Conservation (phyloP, 2,329 filamentous ascomycete species). For the Apiospora hydei region DNA sequence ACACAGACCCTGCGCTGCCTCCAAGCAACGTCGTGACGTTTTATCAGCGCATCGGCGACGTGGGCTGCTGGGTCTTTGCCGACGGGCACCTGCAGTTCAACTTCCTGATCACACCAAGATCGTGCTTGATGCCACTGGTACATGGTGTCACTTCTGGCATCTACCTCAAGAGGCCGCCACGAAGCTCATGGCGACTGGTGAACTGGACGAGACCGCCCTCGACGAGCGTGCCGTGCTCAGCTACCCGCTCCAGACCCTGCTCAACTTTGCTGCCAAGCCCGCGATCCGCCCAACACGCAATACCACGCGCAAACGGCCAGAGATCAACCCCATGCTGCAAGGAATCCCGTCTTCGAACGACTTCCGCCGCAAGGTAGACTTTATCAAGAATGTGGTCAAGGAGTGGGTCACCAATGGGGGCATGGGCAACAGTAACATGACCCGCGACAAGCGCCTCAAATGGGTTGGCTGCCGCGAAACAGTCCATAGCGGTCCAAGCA, state of each 20-base stretch:
- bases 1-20: constrained; percentile 50
- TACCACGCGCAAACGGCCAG: constrained; percentile 60
- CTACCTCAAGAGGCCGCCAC: constrained; percentile 74
- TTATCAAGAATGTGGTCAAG: constrained; percentile 71
- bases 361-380: constrained; percentile 76
- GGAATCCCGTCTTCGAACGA: constrained; percentile 75
- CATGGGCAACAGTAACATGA: constrained; percentile 71
- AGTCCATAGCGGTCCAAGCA: constrained; percentile 59
- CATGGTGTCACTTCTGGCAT: constrained; percentile 80
- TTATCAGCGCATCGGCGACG: constrained; percentile 82
- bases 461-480: constrained; percentile 68
- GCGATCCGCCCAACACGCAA: constrained; percentile 53
- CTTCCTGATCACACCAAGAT: constrained; percentile 88
- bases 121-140: constrained; percentile 76
- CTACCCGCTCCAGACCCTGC: constrained; percentile 74
- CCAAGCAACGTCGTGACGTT: constrained; percentile 73
- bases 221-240: constrained; percentile 75
- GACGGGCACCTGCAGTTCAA: constrained; percentile 88
- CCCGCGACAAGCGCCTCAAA: constrained; percentile 58
- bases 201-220: constrained; percentile 74
- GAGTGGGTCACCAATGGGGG: constrained; percentile 77
- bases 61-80: constrained; percentile 82
- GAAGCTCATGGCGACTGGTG: constrained; percentile 68
- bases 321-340: constrained; percentile 67
- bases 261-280: constrained; percentile 68